A percentile compares a stretch with the other conserved stretches of the same genome.
Conservation (phyloP, 345 rosid species). For the Gossypium turneri region DNA sequence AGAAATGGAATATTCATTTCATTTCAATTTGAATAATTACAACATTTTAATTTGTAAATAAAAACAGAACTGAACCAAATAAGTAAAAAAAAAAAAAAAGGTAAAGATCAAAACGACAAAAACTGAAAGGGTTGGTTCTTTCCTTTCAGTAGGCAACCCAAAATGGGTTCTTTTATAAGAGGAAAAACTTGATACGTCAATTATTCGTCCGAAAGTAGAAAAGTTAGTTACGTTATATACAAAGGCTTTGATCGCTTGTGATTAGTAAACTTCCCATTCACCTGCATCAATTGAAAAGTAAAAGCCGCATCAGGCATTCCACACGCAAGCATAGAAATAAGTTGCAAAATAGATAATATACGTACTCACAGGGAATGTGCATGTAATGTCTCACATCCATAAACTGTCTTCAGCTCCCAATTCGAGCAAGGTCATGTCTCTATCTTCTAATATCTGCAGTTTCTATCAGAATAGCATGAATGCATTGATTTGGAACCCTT, state of each 20-base stretch:
- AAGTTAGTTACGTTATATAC: constrained; percentile 66
- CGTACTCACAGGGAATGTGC: constrained; percentile 82
- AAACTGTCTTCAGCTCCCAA: constrained; percentile 93
- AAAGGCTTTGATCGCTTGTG: constrained; percentile 65
- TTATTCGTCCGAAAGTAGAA: neutral
- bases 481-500: neutral
- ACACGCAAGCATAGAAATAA: neutral
- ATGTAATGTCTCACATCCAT: constrained; percentile 86
- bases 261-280: constrained; percentile 69
- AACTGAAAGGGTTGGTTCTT: neutral
- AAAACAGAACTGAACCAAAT: too few species aligned
- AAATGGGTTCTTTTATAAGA: neutral
- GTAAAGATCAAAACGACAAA: constrained; percentile 2
- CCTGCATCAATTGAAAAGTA: constrained; percentile 38
- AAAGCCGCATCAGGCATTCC: neutral
- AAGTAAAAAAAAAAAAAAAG: neutral
- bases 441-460: constrained; percentile 71
- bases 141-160: neutral
- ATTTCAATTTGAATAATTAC: too few species aligned
- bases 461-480: neutral
- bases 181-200: neutral
- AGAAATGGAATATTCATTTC: too few species aligned
- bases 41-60: too few species aligned
- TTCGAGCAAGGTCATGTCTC: constrained; percentile 90
- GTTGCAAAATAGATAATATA: neutral